Conservation (phyloP, 1,139 yeast species). For the Suhomyces bokatorum region DNA sequence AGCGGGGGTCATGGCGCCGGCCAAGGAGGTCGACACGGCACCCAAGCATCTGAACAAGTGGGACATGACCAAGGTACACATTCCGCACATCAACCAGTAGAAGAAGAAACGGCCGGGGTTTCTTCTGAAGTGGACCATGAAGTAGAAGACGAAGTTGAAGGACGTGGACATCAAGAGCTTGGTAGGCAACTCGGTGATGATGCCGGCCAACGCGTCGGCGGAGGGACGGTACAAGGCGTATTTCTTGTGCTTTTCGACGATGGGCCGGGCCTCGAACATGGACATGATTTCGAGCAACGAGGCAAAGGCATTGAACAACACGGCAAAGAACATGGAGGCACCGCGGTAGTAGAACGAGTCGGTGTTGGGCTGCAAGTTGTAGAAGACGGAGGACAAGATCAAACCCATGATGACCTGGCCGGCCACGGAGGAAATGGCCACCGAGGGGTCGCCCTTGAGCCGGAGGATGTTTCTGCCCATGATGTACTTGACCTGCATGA, state of each 20-base stretch:
- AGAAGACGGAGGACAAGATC: conserved; percentile 72
- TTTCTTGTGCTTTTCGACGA: conserved; percentile 76
- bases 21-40: conserved; percentile 56
- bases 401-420: conserved; percentile 77
- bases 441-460: conserved; percentile 63
- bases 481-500: conserved; percentile 64
- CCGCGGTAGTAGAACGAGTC: conserved; percentile 65
- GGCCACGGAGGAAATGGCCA: conserved; percentile 56
- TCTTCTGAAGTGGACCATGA: conserved; percentile 66
- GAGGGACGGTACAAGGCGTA: conserved; percentile 77
- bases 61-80: conserved; percentile 65
- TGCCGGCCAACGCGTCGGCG: conserved; percentile 72
- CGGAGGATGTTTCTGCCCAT: conserved; percentile 64
- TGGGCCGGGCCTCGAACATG: conserved; percentile 69
- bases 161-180: conserved; percentile 54
- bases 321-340: conserved; percentile 74
- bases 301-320: conserved; percentile 73
- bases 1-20: conserved; percentile 76
- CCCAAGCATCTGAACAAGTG: conserved; percentile 74
- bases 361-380: conserved; percentile 47
- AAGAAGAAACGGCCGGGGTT: conserved; percentile 70
- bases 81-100: conserved; percentile 54
- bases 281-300: conserved; percentile 73
- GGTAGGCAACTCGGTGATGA: conserved; percentile 66
- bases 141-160: conserved; percentile 66